A percentile compares a stretch with the other conserved stretches of the same genome.
Conservation (phyloP, 441 rosid species). For the Adansonia madagascariensis region DNA sequence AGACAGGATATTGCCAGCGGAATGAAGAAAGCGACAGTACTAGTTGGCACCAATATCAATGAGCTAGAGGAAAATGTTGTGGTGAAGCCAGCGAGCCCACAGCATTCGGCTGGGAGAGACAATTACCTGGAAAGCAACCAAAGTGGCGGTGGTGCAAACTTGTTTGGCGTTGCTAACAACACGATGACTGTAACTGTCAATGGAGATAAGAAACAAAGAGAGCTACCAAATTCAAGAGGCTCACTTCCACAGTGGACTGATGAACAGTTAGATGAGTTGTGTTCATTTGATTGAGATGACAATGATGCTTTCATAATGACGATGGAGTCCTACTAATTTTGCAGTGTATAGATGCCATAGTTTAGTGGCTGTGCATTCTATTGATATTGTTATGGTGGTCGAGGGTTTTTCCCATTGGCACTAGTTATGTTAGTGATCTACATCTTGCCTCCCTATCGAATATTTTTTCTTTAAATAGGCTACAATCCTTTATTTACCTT, state of each 20-base stretch:
- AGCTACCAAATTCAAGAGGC: constrained; percentile 32
- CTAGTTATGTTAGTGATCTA: too few species aligned
- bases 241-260: constrained; percentile 77
- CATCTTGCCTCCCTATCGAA: too few species aligned
- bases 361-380: too few species aligned
- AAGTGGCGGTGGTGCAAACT: constrained; percentile 27
- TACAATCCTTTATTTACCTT: too few species aligned
- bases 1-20: constrained; percentile 31
- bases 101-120: constrained; percentile 29
- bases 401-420: too few species aligned
- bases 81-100: constrained; percentile 25
- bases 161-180: constrained; percentile 13
- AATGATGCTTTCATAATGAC: not conserved
- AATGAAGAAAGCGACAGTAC: constrained; percentile 24
- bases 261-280: constrained; percentile 80
- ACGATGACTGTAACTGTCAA: constrained; percentile 18
- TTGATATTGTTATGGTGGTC: too few species aligned
- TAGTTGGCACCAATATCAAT: constrained; percentile 12
- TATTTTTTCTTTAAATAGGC: too few species aligned
- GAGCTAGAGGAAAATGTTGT: constrained; percentile 9
- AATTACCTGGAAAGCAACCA: constrained; percentile 23
- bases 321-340: not conserved
- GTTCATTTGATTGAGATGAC: constrained; percentile 51
- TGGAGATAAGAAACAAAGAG: constrained; percentile 31
- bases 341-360: too few species aligned